These are phyloP conservation scores for Zoysia pacifica DNA, from an alignment of 176 grass and related monocot genomes.

Conservation along the genomic window DNA sequence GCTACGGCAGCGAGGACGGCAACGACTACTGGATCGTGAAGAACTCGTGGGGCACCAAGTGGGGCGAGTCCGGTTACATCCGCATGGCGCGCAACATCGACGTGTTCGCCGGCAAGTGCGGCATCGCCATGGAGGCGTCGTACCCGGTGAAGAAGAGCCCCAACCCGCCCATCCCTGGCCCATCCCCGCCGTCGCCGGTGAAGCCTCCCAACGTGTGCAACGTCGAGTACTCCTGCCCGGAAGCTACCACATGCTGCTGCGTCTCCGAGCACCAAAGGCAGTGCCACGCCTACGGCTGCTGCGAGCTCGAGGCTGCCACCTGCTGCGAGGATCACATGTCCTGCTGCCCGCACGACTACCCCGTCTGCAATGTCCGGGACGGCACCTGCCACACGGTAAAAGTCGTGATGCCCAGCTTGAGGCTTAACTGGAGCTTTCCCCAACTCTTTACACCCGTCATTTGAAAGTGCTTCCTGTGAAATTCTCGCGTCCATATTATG, in stretches of 20 bases:
- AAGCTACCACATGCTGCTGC: constrained; percentile 3
- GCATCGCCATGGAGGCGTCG: constrained; percentile 56
- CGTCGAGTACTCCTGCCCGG: constrained; percentile 2
- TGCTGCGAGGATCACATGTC: background rate
- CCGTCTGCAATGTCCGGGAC: background rate
- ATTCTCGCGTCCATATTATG: background rate
- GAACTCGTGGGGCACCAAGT: constrained; percentile 56
- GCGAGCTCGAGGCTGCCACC: background rate
- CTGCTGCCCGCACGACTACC: constrained; percentile 2
- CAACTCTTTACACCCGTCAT: background rate
- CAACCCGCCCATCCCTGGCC: background rate
- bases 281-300: constrained; percentile 16
- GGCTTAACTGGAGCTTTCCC: background rate
- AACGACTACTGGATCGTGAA: constrained; percentile 62
- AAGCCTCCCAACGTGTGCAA: constrained; percentile 5
- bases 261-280: background rate
- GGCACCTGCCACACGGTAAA: background rate
- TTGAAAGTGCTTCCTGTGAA: background rate
- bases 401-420: background rate
- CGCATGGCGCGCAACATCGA: constrained; percentile 44
- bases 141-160: constrained; percentile 45
- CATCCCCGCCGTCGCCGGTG: background rate
- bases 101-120: constrained; percentile 47
- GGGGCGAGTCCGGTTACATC: constrained; percentile 64
- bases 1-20: constrained; percentile 14